These are phyloP conservation scores for Castanea crenata DNA, from an alignment of 306 rosid species.

Conservation along the genomic window DNA sequence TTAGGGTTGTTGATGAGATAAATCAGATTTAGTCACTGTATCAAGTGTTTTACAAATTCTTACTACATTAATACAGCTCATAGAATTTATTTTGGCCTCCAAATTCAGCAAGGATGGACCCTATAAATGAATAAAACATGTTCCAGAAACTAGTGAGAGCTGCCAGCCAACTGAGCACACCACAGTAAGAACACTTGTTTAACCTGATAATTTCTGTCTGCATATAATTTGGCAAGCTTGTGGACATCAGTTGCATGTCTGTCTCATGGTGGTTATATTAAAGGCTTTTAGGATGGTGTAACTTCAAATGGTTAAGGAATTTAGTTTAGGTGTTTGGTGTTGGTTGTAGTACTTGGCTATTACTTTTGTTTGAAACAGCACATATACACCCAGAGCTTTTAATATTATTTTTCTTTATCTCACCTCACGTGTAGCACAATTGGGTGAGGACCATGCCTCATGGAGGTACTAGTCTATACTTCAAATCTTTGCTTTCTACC, in stretches of 20 bases:
- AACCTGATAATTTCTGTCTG: neutral
- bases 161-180: constrained; percentile 90
- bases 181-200: constrained; percentile 59
- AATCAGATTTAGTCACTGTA: constrained; percentile 68
- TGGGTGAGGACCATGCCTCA: too few species aligned
- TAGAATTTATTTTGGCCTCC: constrained; percentile 13
- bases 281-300: neutral
- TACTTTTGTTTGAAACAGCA: neutral
- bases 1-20: constrained; percentile 97
- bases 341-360: neutral
- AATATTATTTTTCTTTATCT: neutral
- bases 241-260: neutral
- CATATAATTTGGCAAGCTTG: neutral
- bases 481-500: too few species aligned
- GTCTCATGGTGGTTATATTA: neutral
- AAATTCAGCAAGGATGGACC: constrained; percentile 79
- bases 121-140: constrained; percentile 95
- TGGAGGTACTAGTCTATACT: too few species aligned
- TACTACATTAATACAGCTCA: constrained; percentile 14
- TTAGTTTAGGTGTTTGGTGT: neutral
- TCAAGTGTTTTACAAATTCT: constrained; percentile 3
- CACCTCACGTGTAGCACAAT: too few species aligned
- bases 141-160: constrained; percentile 98
- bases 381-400: neutral
- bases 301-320: neutral